These are phyloP conservation scores for Sordaria brevicollis DNA, from an alignment of 495 filamentous ascomycete species.

Conservation along the genomic window DNA sequence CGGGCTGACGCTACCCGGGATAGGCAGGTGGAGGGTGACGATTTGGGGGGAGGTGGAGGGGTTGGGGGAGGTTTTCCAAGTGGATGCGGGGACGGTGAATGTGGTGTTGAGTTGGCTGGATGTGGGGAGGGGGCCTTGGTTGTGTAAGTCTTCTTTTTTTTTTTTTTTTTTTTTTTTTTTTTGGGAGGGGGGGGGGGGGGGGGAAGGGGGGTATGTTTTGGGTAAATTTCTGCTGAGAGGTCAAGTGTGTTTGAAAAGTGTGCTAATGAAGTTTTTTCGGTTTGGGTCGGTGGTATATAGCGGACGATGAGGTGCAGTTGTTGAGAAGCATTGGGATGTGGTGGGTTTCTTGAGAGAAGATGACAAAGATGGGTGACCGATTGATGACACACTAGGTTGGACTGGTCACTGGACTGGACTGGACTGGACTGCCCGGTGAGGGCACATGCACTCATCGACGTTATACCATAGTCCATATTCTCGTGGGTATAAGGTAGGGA, in stretches of 20 bases:
- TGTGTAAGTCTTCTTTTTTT: slow-evolving; percentile 53
- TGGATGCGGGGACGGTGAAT: neutral
- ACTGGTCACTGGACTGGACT: too few relatives aligned
- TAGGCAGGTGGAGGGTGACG: neutral
- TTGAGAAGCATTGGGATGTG: neutral
- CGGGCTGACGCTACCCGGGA: neutral
- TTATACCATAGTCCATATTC: too few relatives aligned
- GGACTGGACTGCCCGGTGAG: too few relatives aligned
- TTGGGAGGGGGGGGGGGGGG: neutral
- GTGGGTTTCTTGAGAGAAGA: neutral
- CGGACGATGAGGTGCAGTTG: neutral
- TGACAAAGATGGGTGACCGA: neutral
- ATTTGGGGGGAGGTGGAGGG: neutral
- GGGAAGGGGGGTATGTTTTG: too few relatives aligned
- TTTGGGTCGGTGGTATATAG: neutral
- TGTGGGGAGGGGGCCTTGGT: slow-evolving; percentile 86
- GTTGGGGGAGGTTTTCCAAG: neutral
- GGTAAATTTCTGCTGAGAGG: too few relatives aligned
- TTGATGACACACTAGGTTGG: too few relatives aligned
- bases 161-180: neutral
- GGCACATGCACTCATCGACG: too few relatives aligned
- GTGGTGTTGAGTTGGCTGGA: slow-evolving; percentile 65
- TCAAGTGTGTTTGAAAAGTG: too few relatives aligned
- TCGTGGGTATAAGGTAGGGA: too few relatives aligned
- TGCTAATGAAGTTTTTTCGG: neutral